These are phyloP conservation scores for Tetrapisispora phaffii DNA, from an alignment of 805 yeast species.

Conservation along the genomic window DNA sequence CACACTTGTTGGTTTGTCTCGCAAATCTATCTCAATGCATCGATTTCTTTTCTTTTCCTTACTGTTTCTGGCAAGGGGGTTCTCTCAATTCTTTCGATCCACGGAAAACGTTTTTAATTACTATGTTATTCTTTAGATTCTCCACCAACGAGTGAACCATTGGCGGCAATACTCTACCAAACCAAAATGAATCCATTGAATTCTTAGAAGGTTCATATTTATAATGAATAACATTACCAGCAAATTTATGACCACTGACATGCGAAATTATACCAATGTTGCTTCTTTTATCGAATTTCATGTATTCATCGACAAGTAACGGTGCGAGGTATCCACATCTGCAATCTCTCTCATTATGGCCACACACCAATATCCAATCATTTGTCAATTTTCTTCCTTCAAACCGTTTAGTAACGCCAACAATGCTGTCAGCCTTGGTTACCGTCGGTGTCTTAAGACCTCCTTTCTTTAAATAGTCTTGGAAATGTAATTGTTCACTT, in stretches of 20 bases:
- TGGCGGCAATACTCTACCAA: constrained; percentile 60
- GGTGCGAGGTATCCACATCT: constrained; percentile 22
- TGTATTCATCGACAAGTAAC: constrained; percentile 10
- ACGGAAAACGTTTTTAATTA: constrained; percentile 7
- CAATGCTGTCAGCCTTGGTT: not conserved
- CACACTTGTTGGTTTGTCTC: too few species aligned
- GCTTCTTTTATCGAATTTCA: constrained; percentile 13
- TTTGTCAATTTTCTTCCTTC: constrained; percentile 3
- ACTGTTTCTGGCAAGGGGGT: too few species aligned
- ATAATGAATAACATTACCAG: constrained; percentile 66
- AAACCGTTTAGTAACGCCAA: constrained; percentile 1
- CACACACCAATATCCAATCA: constrained; percentile 20
- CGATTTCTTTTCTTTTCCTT: too few species aligned
- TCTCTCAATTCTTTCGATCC: not conserved
- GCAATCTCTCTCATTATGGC: constrained; percentile 20
- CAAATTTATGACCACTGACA: constrained; percentile 78
- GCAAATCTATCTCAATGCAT: not conserved
- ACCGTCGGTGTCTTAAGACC: not conserved
- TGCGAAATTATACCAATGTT: constrained; percentile 57
- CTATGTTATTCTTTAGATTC: constrained; percentile 32
- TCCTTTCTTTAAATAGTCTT: not conserved
- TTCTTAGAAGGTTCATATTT: constrained; percentile 6
- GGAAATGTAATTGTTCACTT: not conserved
- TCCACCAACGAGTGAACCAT: constrained; percentile 60
- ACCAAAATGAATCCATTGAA: constrained; percentile 46